Evolutionary conservation across 1,139 yeast genomes (phyloP).

Genomic region (Fermentozyma sake): DNA sequence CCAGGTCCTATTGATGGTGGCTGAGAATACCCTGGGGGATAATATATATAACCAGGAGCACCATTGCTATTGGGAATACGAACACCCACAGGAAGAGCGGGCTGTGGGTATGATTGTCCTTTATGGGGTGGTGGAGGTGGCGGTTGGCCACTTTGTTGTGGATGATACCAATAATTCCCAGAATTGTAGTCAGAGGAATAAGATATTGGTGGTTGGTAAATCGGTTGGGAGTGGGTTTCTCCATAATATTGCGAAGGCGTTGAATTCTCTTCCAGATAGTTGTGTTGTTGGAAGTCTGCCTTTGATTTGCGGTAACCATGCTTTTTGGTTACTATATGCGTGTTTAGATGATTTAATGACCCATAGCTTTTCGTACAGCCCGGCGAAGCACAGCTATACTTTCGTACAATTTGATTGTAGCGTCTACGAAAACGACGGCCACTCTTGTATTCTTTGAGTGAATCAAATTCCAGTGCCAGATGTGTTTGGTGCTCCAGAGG

Average conservation of each 20-base stretch:
- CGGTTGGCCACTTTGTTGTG: conserved; percentile 3
- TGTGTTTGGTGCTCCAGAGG: conserved; percentile 7
- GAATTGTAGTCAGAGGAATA: conserved; percentile 14
- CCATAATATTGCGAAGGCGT: conserved; percentile 7
- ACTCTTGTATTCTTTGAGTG: conserved; percentile 12
- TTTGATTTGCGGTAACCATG: conserved; percentile 71
- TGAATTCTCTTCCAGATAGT: conserved; percentile 5
- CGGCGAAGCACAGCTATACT: conserved; percentile 56
- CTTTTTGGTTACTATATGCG: conserved; percentile 67
- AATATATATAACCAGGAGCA: conserved; percentile 8
- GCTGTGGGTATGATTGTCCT: conserved; percentile 3
- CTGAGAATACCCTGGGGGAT: conserved; percentile 7
- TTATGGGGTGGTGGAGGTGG: conserved; percentile 4
- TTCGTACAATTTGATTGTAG: conserved; percentile 65
- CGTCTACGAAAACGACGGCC: conserved; percentile 56
- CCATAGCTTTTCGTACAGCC: conserved; percentile 73
- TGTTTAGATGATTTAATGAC: conserved; percentile 70
- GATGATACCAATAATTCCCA: conserved; percentile 24
- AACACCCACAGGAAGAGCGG: conserved; percentile 6
- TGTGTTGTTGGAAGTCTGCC: conserved; percentile 54
- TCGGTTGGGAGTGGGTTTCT: no score
- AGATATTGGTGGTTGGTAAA: neutral
- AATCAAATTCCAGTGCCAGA: conserved; percentile 10
- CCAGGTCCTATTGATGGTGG: conserved; percentile 1
- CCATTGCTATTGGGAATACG: conserved; percentile 1